Conservation (phyloP, 306 rosid genomes). For the Prunus campanulata region DNA sequence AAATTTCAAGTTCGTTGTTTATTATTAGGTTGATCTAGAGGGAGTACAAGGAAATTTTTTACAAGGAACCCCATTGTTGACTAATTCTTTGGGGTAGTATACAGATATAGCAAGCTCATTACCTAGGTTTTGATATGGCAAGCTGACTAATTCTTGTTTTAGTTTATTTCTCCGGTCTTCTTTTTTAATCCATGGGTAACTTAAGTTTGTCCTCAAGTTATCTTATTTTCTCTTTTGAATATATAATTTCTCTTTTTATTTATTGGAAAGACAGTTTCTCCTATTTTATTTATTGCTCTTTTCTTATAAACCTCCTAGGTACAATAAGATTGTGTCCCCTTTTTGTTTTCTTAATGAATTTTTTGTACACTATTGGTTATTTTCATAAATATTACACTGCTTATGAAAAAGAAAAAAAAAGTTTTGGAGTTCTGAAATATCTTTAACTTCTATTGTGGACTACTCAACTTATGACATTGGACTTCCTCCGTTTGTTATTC, state of each 20-base stretch:
- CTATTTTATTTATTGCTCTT: not conserved
- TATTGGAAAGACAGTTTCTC: not conserved
- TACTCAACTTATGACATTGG: conserved; percentile 11
- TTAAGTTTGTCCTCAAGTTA: not conserved
- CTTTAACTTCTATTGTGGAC: conserved; percentile 14
- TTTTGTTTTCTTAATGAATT: not conserved
- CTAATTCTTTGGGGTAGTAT: not conserved
- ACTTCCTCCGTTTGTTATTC: not conserved
- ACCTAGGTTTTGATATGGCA: not conserved
- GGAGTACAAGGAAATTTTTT: not conserved
- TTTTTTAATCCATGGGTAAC: not conserved
- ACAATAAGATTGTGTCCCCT: not conserved
- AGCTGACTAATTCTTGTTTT: too few relatives aligned
- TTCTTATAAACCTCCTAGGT: not conserved
- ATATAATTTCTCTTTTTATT: too few relatives aligned
- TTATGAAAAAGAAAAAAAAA: too few relatives aligned
- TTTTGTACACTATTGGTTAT: not conserved
- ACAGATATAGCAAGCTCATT: not conserved
- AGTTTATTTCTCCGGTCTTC: not conserved
- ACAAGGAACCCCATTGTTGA: not conserved
- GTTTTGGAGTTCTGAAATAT: not conserved
- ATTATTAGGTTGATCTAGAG: not conserved
- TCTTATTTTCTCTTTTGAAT: not conserved
- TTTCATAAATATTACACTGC: not conserved
- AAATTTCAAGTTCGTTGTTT: not conserved